Percentiles rank a stretch among this genome's conserved stretches.
These are phyloP conservation scores for Polyporus tsugae DNA, from an alignment of 1,284 basidiomycete species.

Conservation along the genomic window DNA sequence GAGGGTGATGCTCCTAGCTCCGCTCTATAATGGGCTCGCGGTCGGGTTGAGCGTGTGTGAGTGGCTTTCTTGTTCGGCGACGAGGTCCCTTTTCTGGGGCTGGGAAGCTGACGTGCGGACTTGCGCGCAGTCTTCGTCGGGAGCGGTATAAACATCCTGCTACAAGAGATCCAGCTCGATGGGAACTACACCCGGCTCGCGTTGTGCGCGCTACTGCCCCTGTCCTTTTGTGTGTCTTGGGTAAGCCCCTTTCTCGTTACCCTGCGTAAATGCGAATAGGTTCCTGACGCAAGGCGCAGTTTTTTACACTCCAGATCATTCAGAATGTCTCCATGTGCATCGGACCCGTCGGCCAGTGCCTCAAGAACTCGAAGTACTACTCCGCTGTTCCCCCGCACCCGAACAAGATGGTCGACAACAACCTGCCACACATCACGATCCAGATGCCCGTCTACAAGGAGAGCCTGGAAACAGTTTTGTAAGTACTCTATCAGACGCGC, in stretches of 20 bases:
- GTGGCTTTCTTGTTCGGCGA: conserved; percentile 19
- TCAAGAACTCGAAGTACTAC: conserved; percentile 57
- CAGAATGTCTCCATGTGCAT: conserved; percentile 50
- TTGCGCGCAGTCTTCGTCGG: conserved; percentile 46
- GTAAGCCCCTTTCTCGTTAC: conserved; percentile 30
- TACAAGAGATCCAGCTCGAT: conserved; percentile 57
- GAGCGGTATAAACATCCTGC: conserved; percentile 49
- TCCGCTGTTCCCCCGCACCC: conserved; percentile 51
- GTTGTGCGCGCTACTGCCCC: conserved; percentile 49
- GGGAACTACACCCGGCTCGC: conserved; percentile 53
- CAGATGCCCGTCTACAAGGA: conserved; percentile 68
- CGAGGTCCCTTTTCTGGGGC: not conserved
- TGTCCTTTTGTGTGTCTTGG: conserved; percentile 54
- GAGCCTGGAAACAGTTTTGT: conserved; percentile 48
- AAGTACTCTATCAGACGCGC: conserved; percentile 22
- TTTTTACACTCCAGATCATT: conserved; percentile 49
- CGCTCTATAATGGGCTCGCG: conserved; percentile 56
- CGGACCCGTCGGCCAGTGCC: conserved; percentile 60
- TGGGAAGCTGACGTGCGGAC: conserved; percentile 6
- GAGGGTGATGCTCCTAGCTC: conserved; percentile 51
- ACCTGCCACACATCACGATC: conserved; percentile 61
- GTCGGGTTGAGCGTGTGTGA: conserved; percentile 48
- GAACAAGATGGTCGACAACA: conserved; percentile 51
- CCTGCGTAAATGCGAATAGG: not conserved
- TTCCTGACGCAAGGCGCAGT: conserved; percentile 36